phyloP scores from a whole-genome alignment of 225 moss, liverwort and hornwort species.

The Polytrichum commune region DNA sequence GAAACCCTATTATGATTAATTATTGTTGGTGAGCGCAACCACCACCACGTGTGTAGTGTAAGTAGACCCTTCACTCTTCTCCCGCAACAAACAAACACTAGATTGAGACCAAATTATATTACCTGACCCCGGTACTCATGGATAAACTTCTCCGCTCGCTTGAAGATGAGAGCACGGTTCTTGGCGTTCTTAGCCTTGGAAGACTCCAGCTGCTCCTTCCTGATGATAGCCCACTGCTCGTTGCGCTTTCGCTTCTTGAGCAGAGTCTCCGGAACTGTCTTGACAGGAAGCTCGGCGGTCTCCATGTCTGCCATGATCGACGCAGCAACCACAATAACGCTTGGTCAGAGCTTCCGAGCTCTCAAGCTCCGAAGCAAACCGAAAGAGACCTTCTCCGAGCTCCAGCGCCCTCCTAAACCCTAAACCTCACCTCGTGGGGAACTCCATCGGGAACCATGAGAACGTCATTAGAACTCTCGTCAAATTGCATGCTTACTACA shows the following conservation, averaged over 20 bases:
- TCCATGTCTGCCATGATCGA: neutral
- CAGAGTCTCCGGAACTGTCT: constrained; percentile 19
- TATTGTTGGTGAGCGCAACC: neutral
- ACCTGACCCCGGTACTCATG: neutral
- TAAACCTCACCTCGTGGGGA: no score
- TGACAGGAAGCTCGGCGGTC: neutral
- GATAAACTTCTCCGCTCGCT: constrained; percentile 6
- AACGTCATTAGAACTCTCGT: no score
- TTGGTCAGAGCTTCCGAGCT: neutral
- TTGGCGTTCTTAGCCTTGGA: constrained; percentile 2
- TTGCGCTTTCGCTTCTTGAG: constrained; percentile 43
- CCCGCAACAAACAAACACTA: neutral
- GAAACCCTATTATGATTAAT: no score
- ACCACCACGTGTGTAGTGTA: neutral
- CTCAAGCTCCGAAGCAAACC: no score
- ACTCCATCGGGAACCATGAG: no score
- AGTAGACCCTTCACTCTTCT: neutral
- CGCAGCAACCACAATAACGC: neutral
- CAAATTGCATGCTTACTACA: no score
- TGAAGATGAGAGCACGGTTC: constrained; percentile 8
- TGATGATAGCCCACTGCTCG: constrained; percentile 35
- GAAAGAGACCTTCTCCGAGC: no score
- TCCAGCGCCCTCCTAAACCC: no score
- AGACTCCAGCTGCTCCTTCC: neutral
- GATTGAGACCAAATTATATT: neutral